Evolutionary conservation across 257 asterid species (phyloP).

Genomic region (Nicotiana noctiflora): DNA sequence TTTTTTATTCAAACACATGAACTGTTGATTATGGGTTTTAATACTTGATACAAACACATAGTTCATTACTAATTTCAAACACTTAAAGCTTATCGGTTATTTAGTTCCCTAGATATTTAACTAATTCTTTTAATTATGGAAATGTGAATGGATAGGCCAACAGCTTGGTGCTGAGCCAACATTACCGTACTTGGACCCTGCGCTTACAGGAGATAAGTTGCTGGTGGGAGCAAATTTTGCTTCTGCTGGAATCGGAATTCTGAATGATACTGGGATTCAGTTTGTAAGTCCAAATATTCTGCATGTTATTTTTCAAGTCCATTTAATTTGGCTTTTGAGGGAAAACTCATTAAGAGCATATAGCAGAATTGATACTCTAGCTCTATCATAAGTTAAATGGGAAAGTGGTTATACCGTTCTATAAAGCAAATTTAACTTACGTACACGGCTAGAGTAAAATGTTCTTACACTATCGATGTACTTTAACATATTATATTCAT

Average conservation of each 20-base stretch:
- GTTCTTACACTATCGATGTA: too few relatives aligned
- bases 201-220: constrained; percentile 45
- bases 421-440: too few relatives aligned
- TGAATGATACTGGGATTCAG: constrained; percentile 75
- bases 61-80: too few relatives aligned
- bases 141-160: constrained; percentile 34
- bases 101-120: too few relatives aligned
- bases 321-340: not conserved
- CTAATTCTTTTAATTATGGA: not conserved
- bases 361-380: not conserved
- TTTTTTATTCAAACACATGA: too few relatives aligned
- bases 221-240: constrained; percentile 87
- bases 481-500: too few relatives aligned
- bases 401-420: not conserved
- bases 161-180: constrained; percentile 70
- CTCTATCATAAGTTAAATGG: not conserved
- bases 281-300: constrained; percentile 40
- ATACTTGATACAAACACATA: too few relatives aligned
- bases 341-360: not conserved
- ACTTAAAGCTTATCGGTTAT: too few relatives aligned
- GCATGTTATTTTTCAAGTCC: not conserved
- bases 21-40: too few relatives aligned
- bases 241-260: constrained; percentile 82
- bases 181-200: constrained; percentile 57
- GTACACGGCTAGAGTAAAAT: not conserved